Evolutionary conservation across 1,284 basidiomycete species (phyloP).

Genomic region (Puccinia polysora): DNA sequence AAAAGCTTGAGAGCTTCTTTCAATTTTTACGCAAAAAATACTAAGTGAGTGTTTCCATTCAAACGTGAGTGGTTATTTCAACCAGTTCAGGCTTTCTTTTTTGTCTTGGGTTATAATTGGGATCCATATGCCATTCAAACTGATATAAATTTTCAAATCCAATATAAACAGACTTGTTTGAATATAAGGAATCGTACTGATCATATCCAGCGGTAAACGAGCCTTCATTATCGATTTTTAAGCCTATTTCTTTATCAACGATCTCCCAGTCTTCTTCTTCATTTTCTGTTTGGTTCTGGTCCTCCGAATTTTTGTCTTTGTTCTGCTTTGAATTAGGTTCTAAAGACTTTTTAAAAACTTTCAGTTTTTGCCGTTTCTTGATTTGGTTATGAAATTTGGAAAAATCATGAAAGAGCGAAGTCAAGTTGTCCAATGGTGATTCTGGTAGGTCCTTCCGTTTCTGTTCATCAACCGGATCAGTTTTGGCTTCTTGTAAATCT

Average conservation of each 20-base stretch:
- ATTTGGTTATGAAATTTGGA: neutral
- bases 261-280: slow-evolving; percentile 10
- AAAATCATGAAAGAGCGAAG: slow-evolving; percentile 13
- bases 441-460: neutral
- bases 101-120: neutral
- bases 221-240: neutral
- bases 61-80: neutral
- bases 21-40: no score
- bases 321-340: neutral
- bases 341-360: neutral
- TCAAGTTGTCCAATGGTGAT: slow-evolving; percentile 22
- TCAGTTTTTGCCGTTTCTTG: slow-evolving; percentile 1
- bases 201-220: no score
- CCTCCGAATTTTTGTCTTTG: no score
- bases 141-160: slow-evolving; percentile 5
- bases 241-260: neutral
- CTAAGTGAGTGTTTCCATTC: no score
- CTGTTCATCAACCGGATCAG: neutral
- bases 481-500: neutral
- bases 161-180: slow-evolving; percentile 18
- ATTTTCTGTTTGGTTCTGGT: neutral
- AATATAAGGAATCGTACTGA: no score
- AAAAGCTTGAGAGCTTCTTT: no score
- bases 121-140: slow-evolving; percentile 14
- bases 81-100: neutral